These are phyloP conservation scores for Westerdykella ornata DNA, from an alignment of 2,329 filamentous ascomycete species.

Conservation along the genomic window DNA sequence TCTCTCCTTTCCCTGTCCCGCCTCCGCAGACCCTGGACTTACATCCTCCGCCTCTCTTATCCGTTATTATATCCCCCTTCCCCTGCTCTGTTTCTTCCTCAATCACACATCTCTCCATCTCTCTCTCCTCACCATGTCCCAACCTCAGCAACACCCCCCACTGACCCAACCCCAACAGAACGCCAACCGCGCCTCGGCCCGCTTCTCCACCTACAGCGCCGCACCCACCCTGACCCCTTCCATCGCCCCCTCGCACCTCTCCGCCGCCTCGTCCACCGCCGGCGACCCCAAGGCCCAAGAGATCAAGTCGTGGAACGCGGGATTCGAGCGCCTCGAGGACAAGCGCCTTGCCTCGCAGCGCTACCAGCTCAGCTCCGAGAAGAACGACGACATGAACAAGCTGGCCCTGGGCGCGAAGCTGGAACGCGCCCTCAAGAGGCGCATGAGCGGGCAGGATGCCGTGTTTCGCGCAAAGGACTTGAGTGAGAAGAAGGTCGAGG, in stretches of 20 bases:
- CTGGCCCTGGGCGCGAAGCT: conserved; percentile 84
- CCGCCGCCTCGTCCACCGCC: conserved; percentile 28
- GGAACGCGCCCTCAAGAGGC: conserved; percentile 74
- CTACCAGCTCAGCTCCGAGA: conserved; percentile 70
- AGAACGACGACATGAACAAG: conserved; percentile 75
- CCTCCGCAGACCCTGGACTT: neutral
- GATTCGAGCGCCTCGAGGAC: conserved; percentile 83
- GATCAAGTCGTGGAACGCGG: conserved; percentile 70
- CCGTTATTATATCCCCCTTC: conserved; percentile 1
- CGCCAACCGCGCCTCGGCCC: conserved; percentile 38
- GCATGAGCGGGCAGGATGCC: conserved; percentile 85
- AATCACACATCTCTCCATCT: neutral
- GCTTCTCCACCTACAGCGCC: conserved; percentile 47
- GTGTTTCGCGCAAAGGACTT: conserved; percentile 58
- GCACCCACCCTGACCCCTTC: conserved; percentile 47
- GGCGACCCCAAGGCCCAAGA: conserved; percentile 51
- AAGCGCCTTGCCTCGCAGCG: conserved; percentile 77
- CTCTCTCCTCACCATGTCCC: conserved; percentile 16
- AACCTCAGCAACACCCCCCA: conserved; percentile 10
- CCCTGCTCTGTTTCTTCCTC: too few species aligned
- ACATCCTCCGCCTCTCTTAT: neutral
- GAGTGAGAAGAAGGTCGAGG: conserved; percentile 33
- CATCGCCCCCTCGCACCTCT: conserved; percentile 42
- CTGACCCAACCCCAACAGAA: conserved; percentile 24
- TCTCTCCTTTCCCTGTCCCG: neutral